Base-by-base conservation (phyloP, 2,329 filamentous ascomycete genomes). In the Lasiodiplodia hormozganensis region DNA sequence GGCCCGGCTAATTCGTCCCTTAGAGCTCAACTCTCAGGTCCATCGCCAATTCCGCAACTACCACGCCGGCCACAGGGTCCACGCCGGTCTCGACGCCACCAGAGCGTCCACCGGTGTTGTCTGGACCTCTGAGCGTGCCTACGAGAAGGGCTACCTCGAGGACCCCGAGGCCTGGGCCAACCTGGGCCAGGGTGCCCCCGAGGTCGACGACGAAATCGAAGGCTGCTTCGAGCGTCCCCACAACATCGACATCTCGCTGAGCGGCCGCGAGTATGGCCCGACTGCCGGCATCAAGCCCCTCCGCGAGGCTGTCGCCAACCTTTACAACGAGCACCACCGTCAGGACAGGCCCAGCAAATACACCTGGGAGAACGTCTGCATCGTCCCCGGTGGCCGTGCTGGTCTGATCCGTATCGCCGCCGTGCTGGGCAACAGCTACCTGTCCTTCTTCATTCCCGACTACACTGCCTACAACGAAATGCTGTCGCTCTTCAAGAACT, bases 391-490 rank as follows among this genome's bases (percentile, higher is more conserved):
- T 79, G 95, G 95, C 49, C 89, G 95, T 74, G 95, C 95, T 40
- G 95, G 95, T 60, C 84, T 98, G 81, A 97, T 97, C 78, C 89
- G 95, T 74, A 97, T 98, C 78, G 95, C 95, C 23, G 95, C 95
- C 64, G 94, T 98, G 6, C 83, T 98, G 73, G 95, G 95, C 72
- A 97, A 97, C 79, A 90, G 94, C 67, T 97, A 97, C 77, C 85
- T 97, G 71, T 93, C 91, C 52, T 97, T 97, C 86, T 97, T 97
- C 82, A 92, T 97, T 77, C 93, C 93, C 56, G 78, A 97, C 80
- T 97, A 97, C 83, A 97, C 94, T 3, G 95, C 95, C 2, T 98
- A 98, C 85, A 97, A 96, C 77, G 94, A 97, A 84, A 97, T 98
- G 94, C 82, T 97, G 82, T 93, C 90, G 69, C 84, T 97, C 69